A percentile compares a stretch with the other conserved stretches of the same genome.
phyloP scores from a whole-genome alignment of 2,329 filamentous ascomycete genomes.

The Nakataea oryzae region DNA sequence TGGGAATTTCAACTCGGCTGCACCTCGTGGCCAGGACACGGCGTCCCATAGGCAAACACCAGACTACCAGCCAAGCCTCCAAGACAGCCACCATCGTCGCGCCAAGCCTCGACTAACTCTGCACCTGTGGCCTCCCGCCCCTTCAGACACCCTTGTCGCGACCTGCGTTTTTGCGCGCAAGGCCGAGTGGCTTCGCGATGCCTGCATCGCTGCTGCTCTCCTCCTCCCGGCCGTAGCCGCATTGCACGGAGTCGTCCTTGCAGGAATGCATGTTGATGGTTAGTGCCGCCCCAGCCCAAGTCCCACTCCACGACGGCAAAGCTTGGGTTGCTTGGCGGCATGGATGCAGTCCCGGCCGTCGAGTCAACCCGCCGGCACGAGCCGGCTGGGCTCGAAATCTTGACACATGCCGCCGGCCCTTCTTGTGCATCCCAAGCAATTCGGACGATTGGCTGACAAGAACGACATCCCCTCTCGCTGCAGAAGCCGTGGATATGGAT shows the following conservation, averaged over 20 bases:
- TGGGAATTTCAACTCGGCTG: neutral
- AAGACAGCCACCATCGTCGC: neutral
- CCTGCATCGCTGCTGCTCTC: slow-evolving; percentile 52
- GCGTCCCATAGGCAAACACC: neutral
- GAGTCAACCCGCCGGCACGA: neutral
- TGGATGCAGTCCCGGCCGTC: neutral
- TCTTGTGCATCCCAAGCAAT: neutral
- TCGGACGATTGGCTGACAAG: neutral
- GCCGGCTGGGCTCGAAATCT: no score
- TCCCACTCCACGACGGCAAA: slow-evolving; percentile 1
- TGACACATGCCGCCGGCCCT: neutral
- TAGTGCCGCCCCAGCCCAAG: slow-evolving; percentile 20
- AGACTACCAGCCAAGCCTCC: neutral
- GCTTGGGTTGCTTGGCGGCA: neutral
- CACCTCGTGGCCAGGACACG: neutral
- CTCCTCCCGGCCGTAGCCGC: slow-evolving; percentile 54
- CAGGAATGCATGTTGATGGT: slow-evolving; percentile 45
- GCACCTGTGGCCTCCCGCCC: slow-evolving; percentile 12
- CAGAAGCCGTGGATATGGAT: slow-evolving; percentile 57
- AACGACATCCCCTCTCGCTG: neutral
- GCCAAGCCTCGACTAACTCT: neutral
- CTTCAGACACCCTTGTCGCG: slow-evolving; percentile 54
- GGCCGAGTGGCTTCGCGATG: slow-evolving; percentile 49
- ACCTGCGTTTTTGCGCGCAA: slow-evolving; percentile 54
- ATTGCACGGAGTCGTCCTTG: slow-evolving; percentile 51